A percentile compares a stretch with the other conserved stretches of the same genome.
phyloP scores from a whole-genome alignment of 1,139 yeast genomes.

The Pichiaceae sp. region DNA sequence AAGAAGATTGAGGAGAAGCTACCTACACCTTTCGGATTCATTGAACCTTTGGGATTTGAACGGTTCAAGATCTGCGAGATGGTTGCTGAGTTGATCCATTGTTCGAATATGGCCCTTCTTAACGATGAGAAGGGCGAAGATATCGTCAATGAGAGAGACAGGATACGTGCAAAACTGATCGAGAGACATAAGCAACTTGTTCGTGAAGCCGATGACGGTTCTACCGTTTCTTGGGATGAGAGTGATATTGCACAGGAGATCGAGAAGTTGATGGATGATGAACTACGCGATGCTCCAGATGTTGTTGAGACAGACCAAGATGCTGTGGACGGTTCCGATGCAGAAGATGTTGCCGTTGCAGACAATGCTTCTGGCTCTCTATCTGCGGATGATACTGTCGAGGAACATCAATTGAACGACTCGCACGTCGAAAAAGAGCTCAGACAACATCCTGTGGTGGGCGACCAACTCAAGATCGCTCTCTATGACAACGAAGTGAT shows the following conservation, averaged over 20 bases:
- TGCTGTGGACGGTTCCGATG: constrained; percentile 3
- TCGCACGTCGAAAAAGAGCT: constrained; percentile 58
- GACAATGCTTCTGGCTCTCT: constrained; percentile 11
- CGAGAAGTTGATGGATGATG: constrained; percentile 13
- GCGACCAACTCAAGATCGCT: constrained; percentile 82
- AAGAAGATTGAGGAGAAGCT: constrained; percentile 29
- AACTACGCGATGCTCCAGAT: constrained; percentile 10
- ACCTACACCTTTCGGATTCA: constrained; percentile 63
- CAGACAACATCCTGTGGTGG: constrained; percentile 72
- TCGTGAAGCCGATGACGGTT: constrained; percentile 17
- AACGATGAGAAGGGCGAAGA: constrained; percentile 81
- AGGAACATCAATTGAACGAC: constrained; percentile 23
- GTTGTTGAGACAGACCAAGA: constrained; percentile 2
- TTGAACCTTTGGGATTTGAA: constrained; percentile 92
- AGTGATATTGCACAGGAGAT: constrained; percentile 24
- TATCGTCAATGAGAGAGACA: constrained; percentile 69
- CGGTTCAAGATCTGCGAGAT: constrained; percentile 91
- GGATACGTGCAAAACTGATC: constrained; percentile 45
- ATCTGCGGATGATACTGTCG: constrained; percentile 10
- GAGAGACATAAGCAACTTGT: constrained; percentile 27
- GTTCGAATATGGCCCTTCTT: constrained; percentile 91
- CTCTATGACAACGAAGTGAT: constrained; percentile 76
- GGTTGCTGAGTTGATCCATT: constrained; percentile 88
- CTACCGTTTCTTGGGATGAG: constrained; percentile 19
- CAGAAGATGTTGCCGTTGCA: constrained; percentile 4